Base-by-base conservation (phyloP, 495 filamentous ascomycete species). In the Hyaloscypha finlandica region DNA sequence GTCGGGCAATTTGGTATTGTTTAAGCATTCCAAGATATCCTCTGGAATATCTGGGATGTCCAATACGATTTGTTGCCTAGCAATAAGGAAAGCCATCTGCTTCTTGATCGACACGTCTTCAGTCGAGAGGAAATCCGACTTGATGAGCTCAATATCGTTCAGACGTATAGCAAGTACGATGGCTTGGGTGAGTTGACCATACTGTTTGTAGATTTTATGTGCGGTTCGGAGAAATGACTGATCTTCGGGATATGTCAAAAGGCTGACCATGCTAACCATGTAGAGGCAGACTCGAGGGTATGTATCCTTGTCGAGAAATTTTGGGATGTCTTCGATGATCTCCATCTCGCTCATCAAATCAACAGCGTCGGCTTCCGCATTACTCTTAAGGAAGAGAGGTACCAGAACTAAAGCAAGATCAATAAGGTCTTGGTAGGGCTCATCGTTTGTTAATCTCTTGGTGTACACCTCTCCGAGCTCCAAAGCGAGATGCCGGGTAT, bases 241-340 rank as follows among this genome's bases (percentile, higher is more conserved):
- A 75, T 98, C 96, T 80, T 99, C 95, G 33, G 95, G 95, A 74
- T 94, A 97, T 9, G 96, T 97, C 74, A 99, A 87, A 19, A 98
- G 86, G 71, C 94, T 95, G 60, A 99, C 95, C 92, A 98, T 98
- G 82, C 91, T 96, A 71, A 97, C 92, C 89, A 99, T 97, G 77
- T 99, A 99, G 71, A 99, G 77, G 80, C 94, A 97, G 63, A 97
- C 95, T 71, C 95, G 83, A 31, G 89, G 79, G 73, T 96, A 99
- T 35, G 93, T 97, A 77, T 98, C 91, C 75, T 97, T 90, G 75
- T 99, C 95, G 63, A 98, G 81, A 71, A 93, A 93, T 63, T 89
- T 82, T 51, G 91, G 88, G n/a, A 99, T 90, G 72, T 93, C 82
- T 71, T 96, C 91, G 72, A 98, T 98, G 70, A 96, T 97, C 76